Base-by-base conservation (phyloP, 768 basidiomycete genomes). In the Rubroboletus satanas region DNA sequence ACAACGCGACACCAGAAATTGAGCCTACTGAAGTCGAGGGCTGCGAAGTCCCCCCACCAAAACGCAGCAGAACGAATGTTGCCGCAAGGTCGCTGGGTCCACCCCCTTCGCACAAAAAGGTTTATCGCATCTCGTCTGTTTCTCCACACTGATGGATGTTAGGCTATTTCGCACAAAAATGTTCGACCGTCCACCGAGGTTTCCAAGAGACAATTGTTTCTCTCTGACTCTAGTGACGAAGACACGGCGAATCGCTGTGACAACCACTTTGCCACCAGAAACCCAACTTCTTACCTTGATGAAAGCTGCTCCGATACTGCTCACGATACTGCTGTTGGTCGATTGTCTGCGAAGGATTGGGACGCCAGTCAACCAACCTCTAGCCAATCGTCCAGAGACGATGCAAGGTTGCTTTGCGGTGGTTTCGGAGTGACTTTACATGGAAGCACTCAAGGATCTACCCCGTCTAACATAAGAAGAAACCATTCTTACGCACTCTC, bases 1-100 rank as follows among this genome's bases (percentile, higher is more conserved):
- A 71, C 29, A 62, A 62, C n/a, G 14, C 58, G 60, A 41, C 55
- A 47, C 69, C 73, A 7, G 71, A 73, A 36, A 69, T 68, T 8
- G 67, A 68, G 60, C 66, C 74, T 21, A 14, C 29, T 12, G 76
- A 80, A 52, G 58, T 75, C 39, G 76, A 80, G 10, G 51, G 37
- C 21, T 31, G 26, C 33, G 47, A 63, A 33, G 47, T 18, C 21
- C 60, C 52, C 17, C 52, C 52, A 21, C n/a, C 39, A 17, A 72
- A 72, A 47, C 66, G 60, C 31, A 49, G 45, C 26, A 62, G 35
- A 56, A 52, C 6, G 23, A 48, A 49, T 37, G 18, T 42, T 17
- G 10, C 12, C 5, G 1, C 21, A 4, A 6, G 14, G n/a, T 31
- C 43, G 10, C 47, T 38, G 38, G 33, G 45, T 36, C n/a, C 41